phyloP scores from a whole-genome alignment of 352 stramenopile genomes.

The Phytopythium vexans region DNA sequence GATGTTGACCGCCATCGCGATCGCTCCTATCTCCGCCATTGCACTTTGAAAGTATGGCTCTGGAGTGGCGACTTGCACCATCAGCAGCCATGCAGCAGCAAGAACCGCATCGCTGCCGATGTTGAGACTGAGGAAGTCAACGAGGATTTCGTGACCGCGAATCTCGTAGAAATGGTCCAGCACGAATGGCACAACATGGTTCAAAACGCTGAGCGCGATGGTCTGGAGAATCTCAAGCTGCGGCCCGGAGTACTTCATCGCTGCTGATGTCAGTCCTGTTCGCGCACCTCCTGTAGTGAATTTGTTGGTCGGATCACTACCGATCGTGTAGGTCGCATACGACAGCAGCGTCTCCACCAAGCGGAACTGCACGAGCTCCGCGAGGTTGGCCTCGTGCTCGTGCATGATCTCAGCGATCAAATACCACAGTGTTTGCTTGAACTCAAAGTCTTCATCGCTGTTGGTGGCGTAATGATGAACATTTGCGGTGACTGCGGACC shows the following conservation, averaged over 20 bases:
- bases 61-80: constrained; percentile 38
- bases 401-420: constrained; percentile 48
- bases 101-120: constrained; percentile 35
- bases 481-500: constrained; percentile 45
- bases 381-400: constrained; percentile 49
- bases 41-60: constrained; percentile 36
- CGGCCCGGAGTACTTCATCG: constrained; percentile 32
- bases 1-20: constrained; percentile 49
- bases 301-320: constrained; percentile 2
- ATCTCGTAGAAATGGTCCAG: constrained; percentile 61
- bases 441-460: constrained; percentile 74
- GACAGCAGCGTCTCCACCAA: constrained; percentile 60
- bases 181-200: constrained; percentile 44
- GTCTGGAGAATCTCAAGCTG: constrained; percentile 58
- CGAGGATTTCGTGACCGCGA: constrained; percentile 35
- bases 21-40: constrained; percentile 34
- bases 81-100: constrained; percentile 47
- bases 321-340: constrained; percentile 33
- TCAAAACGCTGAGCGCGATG: constrained; percentile 57
- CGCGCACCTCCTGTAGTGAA: neutral
- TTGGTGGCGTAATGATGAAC: constrained; percentile 62
- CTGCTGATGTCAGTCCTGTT: constrained; percentile 8
- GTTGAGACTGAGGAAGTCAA: constrained; percentile 48
- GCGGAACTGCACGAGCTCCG: constrained; percentile 62
- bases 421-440: constrained; percentile 79